Base-by-base conservation (phyloP, 495 filamentous ascomycete species). In the Tuber magnatum region DNA sequence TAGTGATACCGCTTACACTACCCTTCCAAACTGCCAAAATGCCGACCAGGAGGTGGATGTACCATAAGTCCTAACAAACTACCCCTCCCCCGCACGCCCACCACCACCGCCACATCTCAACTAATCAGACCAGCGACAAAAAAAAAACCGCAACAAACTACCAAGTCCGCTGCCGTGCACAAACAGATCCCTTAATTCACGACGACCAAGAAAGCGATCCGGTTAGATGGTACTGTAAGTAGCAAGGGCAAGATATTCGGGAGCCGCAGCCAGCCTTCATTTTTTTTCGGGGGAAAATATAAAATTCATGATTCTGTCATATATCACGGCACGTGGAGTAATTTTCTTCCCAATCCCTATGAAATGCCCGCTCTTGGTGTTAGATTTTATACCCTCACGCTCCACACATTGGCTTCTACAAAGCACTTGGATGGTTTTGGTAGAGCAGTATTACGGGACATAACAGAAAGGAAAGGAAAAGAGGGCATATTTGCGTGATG, bases 181-280 rank as follows among this genome's bases (percentile, higher is more conserved):
- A 98, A 87, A 91, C 97, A 88, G 96, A 99, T 84, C 96, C 96
- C 44, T 98, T n/a, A n/a, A n/a, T n/a, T 82, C 90, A 97, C 87
- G 93, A 98, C 84, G 86, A 89, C 74, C 86, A 89, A 71, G 93
- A 92, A 71, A 90, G 93, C 35, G 89, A 91, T 77, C 93, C n/a
- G n/a, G n/a, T n/a, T n/a, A n/a, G n/a, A n/a, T n/a, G n/a, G n/a
- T n/a, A n/a, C n/a, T n/a, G 48, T 8, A 51, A 56, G 24, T n/a
- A 56, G 0, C 1, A 0, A n/a, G 1, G 24, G 2, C 5, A 3
- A 3, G 51, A 61, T 9, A 4, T 61, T 32, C 9, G 51, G 51
- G 2, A 2, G 2, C 28, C 12, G 9, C 51, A 5, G 1, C 3
- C 3, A n/a, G n/a, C 24, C 51, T 28, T 61, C 3, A 61, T 61